phyloP scores from a whole-genome alignment of 163 green algal genomes.

The Botryococcus braunii region DNA sequence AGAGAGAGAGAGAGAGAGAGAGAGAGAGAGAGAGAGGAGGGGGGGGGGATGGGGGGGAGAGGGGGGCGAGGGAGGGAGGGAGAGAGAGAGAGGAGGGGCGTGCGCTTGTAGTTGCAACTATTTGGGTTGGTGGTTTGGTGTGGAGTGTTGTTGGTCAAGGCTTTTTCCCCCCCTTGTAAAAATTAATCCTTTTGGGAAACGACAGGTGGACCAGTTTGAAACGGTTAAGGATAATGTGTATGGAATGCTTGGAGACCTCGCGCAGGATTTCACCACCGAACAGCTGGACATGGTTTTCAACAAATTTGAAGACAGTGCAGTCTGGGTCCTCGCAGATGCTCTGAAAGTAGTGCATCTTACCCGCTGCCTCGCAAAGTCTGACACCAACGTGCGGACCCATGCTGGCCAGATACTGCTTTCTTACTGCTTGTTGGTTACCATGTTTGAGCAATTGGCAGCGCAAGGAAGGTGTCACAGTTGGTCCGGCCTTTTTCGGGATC shows the following conservation, averaged over 20 bases:
- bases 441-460: not conserved
- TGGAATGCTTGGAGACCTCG: constrained; percentile 54
- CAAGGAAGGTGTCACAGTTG: too few relatives aligned
- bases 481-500: too few relatives aligned
- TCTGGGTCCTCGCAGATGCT: constrained; percentile 25
- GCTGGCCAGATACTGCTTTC: not conserved
- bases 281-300: constrained; percentile 51
- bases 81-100: not conserved
- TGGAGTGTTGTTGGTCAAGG: not conserved
- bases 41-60: not conserved
- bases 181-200: not conserved
- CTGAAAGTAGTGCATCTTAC: constrained; percentile 47
- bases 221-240: constrained; percentile 66
- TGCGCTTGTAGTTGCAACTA: not conserved
- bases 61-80: too few relatives aligned
- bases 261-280: constrained; percentile 12
- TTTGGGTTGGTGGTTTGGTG: not conserved
- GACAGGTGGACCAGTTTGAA: constrained; percentile 64
- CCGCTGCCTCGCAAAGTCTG: constrained; percentile 31
- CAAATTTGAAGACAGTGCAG: constrained; percentile 28
- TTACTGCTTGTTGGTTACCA: not conserved
- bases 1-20: not conserved
- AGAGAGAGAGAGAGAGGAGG: not conserved
- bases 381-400: constrained; percentile 25
- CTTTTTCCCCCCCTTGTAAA: not conserved